A percentile compares a stretch with the other conserved stretches of the same genome.
Conservation (phyloP, 306 rosid genomes). For the Argentina anserina region DNA sequence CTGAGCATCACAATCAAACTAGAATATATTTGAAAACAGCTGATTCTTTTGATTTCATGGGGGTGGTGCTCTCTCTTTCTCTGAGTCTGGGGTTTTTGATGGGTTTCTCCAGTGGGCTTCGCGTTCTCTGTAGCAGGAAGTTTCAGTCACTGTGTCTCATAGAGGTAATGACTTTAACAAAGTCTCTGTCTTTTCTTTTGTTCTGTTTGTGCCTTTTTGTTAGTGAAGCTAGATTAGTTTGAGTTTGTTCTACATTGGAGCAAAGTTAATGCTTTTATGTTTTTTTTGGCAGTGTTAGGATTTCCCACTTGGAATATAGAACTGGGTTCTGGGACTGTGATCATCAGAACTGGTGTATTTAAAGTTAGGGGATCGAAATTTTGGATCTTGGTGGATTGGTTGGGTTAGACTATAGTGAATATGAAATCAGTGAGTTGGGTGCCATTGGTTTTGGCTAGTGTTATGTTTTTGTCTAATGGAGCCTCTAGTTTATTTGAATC, state of each 20-base stretch:
- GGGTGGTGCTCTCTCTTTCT: background rate
- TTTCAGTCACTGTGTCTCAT: slow-evolving; percentile 8
- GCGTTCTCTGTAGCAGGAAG: slow-evolving; percentile 2
- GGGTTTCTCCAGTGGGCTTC: slow-evolving; percentile 29
- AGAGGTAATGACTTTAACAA: slow-evolving; percentile 29
- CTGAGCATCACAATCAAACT: slow-evolving; percentile 14
- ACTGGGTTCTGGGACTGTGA: slow-evolving; percentile 17
- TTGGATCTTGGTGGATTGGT: slow-evolving; percentile 13
- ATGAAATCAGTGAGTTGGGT: slow-evolving; percentile 42
- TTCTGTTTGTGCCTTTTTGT: background rate
- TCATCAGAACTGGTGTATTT: slow-evolving; percentile 27
- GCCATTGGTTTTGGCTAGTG: slow-evolving; percentile 35
- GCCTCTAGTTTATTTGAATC: slow-evolving; percentile 60
- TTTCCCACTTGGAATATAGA: background rate
- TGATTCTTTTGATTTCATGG: slow-evolving; percentile 24
- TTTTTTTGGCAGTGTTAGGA: background rate
- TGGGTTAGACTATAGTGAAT: slow-evolving; percentile 32
- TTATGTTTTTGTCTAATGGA: slow-evolving; percentile 33
- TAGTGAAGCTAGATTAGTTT: background rate
- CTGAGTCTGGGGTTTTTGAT: slow-evolving; percentile 19
- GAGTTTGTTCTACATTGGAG: slow-evolving; percentile 18
- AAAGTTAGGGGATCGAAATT: slow-evolving; percentile 10
- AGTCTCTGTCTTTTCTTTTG: background rate
- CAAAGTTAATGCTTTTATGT: slow-evolving; percentile 10
- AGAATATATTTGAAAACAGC: slow-evolving; percentile 29